A percentile compares a stretch with the other conserved stretches of the same genome.
These are phyloP conservation scores for Blumeria graminis DNA, from an alignment of 2,329 filamentous ascomycete genomes.

Conservation along the genomic window DNA sequence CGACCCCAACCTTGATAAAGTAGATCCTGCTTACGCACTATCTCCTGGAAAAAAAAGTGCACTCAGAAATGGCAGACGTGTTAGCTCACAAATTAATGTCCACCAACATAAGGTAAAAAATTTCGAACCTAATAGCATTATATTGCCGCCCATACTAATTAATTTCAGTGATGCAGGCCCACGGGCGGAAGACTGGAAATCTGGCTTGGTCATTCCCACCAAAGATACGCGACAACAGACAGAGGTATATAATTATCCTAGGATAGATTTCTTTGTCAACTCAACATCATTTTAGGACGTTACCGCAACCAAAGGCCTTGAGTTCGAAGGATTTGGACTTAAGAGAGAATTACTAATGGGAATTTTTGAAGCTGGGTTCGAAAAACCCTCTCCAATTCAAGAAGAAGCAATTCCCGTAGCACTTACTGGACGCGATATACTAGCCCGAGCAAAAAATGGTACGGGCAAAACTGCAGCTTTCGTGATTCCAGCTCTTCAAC, in stretches of 20 bases:
- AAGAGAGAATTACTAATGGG: slow-evolving; percentile 95
- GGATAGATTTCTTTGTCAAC: not conserved
- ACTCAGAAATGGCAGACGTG: slow-evolving; percentile 20
- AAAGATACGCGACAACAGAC: slow-evolving; percentile 63
- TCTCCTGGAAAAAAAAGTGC: not conserved
- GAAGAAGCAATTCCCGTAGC: slow-evolving; percentile 97
- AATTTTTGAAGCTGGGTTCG: slow-evolving; percentile 96
- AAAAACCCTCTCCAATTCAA: slow-evolving; percentile 96
- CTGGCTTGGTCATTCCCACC: slow-evolving; percentile 42
- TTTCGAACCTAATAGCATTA: not conserved
- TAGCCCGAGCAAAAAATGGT: slow-evolving; percentile 93
- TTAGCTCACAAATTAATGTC: slow-evolving; percentile 31
- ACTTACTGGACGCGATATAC: slow-evolving; percentile 78
- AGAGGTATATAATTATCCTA: slow-evolving; percentile 28
- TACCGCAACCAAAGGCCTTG: slow-evolving; percentile 86
- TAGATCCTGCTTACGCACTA: too few species aligned
- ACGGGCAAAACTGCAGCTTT: slow-evolving; percentile 97
- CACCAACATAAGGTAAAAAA: slow-evolving; percentile 23
- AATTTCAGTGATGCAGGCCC: slow-evolving; percentile 7
- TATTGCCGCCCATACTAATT: not conserved
- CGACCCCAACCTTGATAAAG: too few species aligned
- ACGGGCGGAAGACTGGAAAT: slow-evolving; percentile 44
- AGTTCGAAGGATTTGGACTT: slow-evolving; percentile 92
- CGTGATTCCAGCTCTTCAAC: slow-evolving; percentile 82
- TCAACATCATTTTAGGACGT: slow-evolving; percentile 45